phyloP scores from a whole-genome alignment of 2,329 filamentous ascomycete species.

The Diaporthe ampelina region DNA sequence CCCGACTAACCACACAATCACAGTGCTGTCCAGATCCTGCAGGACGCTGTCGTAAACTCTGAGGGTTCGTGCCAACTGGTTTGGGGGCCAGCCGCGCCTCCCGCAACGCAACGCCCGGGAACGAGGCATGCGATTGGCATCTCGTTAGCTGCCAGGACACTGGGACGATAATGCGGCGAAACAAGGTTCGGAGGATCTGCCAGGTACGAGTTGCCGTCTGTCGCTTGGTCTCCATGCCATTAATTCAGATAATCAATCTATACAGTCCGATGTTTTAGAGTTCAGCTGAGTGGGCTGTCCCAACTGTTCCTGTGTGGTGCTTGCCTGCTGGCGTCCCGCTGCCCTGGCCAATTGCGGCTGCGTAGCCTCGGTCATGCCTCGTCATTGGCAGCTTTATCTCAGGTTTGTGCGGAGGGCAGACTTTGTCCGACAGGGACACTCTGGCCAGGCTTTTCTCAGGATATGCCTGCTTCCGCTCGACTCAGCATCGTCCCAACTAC shows the following conservation, averaged over 20 bases:
- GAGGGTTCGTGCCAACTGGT: conserved; percentile 3
- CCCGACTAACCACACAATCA: conserved; percentile 15
- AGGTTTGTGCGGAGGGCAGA: conserved; percentile 17
- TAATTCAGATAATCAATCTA: conserved; percentile 19
- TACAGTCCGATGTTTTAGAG: conserved; percentile 25
- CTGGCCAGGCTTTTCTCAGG: neutral
- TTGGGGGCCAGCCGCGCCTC: conserved; percentile 24
- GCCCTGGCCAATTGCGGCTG: conserved; percentile 1
- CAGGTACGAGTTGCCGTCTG: conserved; percentile 20
- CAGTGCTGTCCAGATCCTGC: conserved; percentile 9
- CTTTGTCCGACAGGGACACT: conserved; percentile 20
- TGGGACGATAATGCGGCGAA: conserved; percentile 18
- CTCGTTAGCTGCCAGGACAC: conserved; percentile 22
- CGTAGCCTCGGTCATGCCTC: conserved; percentile 1
- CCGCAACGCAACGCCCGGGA: conserved; percentile 3
- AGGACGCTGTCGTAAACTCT: conserved; percentile 11
- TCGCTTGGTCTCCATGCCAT: conserved; percentile 29
- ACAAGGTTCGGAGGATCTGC: conserved; percentile 33
- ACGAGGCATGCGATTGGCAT: conserved; percentile 23
- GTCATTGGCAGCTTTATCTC: conserved; percentile 23
- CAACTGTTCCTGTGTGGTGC: neutral
- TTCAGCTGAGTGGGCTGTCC: conserved; percentile 19
- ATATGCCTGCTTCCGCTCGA: neutral
- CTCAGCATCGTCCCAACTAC: conserved; percentile 22
- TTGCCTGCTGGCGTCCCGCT: neutral